Evolutionary conservation across 208 protist genomes (phyloP).

Genomic region (Trypanosomatidae sp.): DNA sequence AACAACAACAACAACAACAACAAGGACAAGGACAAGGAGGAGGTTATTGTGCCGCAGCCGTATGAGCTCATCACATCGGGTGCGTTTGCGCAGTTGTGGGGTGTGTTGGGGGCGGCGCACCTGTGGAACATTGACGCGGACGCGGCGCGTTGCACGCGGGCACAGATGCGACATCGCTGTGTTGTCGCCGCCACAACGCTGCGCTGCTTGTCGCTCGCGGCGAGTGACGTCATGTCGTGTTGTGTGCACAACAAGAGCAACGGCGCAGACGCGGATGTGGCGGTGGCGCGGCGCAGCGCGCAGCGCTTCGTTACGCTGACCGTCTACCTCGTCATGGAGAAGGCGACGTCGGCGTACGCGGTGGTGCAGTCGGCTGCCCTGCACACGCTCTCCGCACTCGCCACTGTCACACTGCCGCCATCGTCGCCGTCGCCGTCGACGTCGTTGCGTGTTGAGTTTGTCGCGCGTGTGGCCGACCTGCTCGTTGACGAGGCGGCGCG

Average conservation of each 20-base stretch:
- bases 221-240: background rate
- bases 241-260: background rate
- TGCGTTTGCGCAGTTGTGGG: slow-evolving; percentile 74
- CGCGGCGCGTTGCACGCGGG: slow-evolving; percentile 50
- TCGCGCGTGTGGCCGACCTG: too few species aligned
- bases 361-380: slow-evolving; percentile 58
- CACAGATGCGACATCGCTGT: slow-evolving; percentile 68
- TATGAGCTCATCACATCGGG: slow-evolving; percentile 37
- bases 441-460: too few species aligned
- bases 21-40: background rate
- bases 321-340: slow-evolving; percentile 82
- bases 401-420: too few species aligned
- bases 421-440: too few species aligned
- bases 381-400: background rate
- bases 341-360: slow-evolving; percentile 33
- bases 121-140: slow-evolving; percentile 74
- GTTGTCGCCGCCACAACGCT: slow-evolving; percentile 60
- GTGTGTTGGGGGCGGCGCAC: slow-evolving; percentile 52
- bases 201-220: slow-evolving; percentile 25
- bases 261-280: background rate
- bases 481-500: slow-evolving; percentile 70
- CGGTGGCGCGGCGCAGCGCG: slow-evolving; percentile 3
- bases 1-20: background rate
- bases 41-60: slow-evolving; percentile 8
- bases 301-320: slow-evolving; percentile 42